Conservation (phyloP, 2,329 filamentous ascomycete species). For the Chaetomiaceae sp. region DNA sequence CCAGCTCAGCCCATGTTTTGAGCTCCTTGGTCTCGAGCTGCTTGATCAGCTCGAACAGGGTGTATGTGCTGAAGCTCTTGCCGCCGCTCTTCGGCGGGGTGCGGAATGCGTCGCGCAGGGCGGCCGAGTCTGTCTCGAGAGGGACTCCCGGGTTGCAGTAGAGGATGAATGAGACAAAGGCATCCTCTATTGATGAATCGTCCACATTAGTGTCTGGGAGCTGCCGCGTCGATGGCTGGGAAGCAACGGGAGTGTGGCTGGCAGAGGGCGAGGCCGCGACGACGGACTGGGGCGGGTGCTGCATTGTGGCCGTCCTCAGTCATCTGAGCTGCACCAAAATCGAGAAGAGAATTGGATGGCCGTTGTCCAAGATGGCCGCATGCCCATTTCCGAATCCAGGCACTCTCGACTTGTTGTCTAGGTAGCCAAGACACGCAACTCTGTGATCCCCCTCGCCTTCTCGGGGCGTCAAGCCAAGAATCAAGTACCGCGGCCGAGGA, state of each 20-base stretch:
- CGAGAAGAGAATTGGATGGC: neutral
- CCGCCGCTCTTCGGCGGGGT: constrained; percentile 81
- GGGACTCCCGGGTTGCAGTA: constrained; percentile 85
- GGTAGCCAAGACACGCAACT: too few relatives aligned
- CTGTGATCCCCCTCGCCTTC: too few relatives aligned
- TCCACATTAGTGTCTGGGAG: constrained; percentile 66
- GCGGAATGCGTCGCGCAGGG: constrained; percentile 70
- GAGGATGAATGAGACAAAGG: constrained; percentile 79
- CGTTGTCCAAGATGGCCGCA: neutral
- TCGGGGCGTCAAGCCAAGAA: too few relatives aligned
- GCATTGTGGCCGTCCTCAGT: constrained; percentile 14
- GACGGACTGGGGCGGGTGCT: constrained; percentile 13
- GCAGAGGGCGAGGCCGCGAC: constrained; percentile 16
- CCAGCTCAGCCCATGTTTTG: constrained; percentile 88
- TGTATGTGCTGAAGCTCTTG: constrained; percentile 76
- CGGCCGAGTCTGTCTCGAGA: constrained; percentile 61
- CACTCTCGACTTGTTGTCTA: too few relatives aligned
- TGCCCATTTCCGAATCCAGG: constrained; percentile 7
- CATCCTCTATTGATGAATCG: constrained; percentile 68
- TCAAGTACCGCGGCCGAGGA: too few relatives aligned
- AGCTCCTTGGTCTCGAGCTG: constrained; percentile 77
- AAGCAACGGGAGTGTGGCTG: neutral
- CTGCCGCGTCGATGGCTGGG: constrained; percentile 12
- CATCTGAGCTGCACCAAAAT: constrained; percentile 7
- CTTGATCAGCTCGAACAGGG: constrained; percentile 71